Evolutionary conservation across 129 eudicot species (phyloP).

Genomic region (Chrysanthemum seticuspe): DNA sequence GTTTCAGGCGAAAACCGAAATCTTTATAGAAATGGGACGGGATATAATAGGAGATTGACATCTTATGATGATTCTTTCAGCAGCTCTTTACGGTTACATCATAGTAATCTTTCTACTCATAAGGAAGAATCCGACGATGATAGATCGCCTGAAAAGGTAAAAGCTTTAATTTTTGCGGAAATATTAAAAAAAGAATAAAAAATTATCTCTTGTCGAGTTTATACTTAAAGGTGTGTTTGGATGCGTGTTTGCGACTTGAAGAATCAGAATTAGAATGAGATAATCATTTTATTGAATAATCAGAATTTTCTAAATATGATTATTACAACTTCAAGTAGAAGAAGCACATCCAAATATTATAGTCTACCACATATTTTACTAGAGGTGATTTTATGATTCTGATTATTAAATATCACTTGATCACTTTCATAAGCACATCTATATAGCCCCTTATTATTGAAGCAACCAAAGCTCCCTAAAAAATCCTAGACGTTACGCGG

Average conservation of each 20-base stretch:
- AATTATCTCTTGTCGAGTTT: not conserved
- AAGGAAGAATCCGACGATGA: constrained; percentile 64
- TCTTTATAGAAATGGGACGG: constrained; percentile 25
- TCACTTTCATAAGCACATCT: not conserved
- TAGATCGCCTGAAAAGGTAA: constrained; percentile 40
- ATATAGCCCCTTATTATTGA: not conserved
- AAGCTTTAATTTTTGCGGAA: not conserved
- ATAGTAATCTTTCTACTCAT: constrained; percentile 52
- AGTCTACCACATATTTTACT: no score
- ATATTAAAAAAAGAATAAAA: not conserved
- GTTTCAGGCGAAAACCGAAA: constrained; percentile 33
- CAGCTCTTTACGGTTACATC: constrained; percentile 33
- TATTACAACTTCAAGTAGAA: not conserved
- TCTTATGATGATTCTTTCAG: constrained; percentile 40
- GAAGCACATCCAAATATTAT: no score
- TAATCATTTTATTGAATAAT: not conserved
- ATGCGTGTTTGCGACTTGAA: not conserved
- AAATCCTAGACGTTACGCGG: not conserved
- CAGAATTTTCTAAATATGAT: no score
- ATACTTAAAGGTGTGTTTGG: not conserved
- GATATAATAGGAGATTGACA: constrained; percentile 34
- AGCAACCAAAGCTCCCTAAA: not conserved
- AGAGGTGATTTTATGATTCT: not conserved
- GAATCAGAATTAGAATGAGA: constrained; percentile 4
- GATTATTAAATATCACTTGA: not conserved